Evolutionary conservation across 2,329 filamentous ascomycete genomes (phyloP).

Genomic region (Immersiporthe knoxdaviesiana): DNA sequence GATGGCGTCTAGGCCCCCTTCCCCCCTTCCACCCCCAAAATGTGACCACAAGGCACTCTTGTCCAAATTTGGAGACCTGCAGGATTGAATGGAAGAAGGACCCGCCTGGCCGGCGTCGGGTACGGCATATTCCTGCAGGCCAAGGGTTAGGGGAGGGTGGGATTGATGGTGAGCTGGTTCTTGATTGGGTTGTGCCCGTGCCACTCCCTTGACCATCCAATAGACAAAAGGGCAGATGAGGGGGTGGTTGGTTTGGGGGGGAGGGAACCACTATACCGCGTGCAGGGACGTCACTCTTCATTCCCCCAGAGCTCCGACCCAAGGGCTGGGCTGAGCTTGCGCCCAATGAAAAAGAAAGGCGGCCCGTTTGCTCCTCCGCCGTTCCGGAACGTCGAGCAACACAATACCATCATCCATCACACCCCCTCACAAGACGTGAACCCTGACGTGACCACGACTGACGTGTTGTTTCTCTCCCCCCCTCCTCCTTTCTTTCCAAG

Average conservation of each 20-base stretch:
- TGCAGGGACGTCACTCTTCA: constrained; percentile 1
- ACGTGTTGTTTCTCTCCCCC: not conserved
- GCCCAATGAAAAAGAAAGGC: constrained; percentile 14
- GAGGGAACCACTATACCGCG: not conserved
- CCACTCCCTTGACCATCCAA: constrained; percentile 8
- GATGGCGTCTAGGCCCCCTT: no score
- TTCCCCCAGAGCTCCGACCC: not conserved
- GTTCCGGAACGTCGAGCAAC: not conserved
- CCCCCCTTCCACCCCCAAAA: no score
- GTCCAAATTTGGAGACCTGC: not conserved
- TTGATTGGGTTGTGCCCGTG: not conserved
- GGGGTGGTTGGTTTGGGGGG: no score
- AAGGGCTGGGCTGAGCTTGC: not conserved
- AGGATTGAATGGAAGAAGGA: not conserved
- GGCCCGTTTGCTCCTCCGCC: constrained; percentile 4
- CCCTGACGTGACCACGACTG: not conserved
- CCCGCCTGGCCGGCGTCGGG: not conserved
- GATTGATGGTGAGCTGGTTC: not conserved
- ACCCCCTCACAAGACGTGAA: constrained; percentile 7
- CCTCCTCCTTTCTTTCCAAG: not conserved
- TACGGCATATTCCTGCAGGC: not conserved
- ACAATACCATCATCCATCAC: not conserved
- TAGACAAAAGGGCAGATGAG: not conserved
- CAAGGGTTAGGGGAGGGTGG: not conserved
- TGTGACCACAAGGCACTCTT: not conserved